phyloP scores from a whole-genome alignment of 2,329 filamentous ascomycete species.

The Aureobasidium sp. region DNA sequence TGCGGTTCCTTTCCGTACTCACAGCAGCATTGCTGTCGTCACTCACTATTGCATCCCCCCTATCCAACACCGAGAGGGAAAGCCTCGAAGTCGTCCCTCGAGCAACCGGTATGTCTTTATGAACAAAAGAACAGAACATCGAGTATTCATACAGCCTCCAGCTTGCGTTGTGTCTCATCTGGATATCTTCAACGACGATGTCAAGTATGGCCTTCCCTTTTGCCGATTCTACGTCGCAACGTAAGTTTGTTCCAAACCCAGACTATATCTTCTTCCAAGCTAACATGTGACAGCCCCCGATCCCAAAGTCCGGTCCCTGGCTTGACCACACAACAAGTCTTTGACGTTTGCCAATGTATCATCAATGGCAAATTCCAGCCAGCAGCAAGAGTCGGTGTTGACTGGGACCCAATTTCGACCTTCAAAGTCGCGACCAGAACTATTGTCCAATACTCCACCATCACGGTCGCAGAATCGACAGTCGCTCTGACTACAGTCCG shows the following conservation, averaged over 20 bases:
- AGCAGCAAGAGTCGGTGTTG: neutral
- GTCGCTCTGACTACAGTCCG: neutral
- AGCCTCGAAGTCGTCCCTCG: neutral
- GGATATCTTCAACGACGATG: neutral
- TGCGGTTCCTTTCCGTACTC: conserved; percentile 3
- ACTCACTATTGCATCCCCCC: conserved; percentile 2
- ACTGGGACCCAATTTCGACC: neutral
- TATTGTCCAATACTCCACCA: neutral
- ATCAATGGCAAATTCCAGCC: neutral
- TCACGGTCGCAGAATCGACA: neutral
- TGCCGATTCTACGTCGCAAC: conserved; percentile 4
- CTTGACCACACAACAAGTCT: neutral
- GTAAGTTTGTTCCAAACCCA: conserved; percentile 18
- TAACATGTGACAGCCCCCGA: neutral
- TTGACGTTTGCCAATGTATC: conserved; percentile 5
- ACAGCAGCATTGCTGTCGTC: neutral
- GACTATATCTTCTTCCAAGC: neutral
- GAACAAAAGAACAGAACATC: too few species aligned
- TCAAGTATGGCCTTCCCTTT: conserved; percentile 3
- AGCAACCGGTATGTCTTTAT: neutral
- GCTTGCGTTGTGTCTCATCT: neutral
- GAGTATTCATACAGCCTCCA: neutral
- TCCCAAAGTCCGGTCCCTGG: neutral
- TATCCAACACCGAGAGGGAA: neutral
- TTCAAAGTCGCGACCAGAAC: neutral